Evolutionary conservation across 305 asterid species (phyloP).

Genomic region (Fraxinus greggii): DNA sequence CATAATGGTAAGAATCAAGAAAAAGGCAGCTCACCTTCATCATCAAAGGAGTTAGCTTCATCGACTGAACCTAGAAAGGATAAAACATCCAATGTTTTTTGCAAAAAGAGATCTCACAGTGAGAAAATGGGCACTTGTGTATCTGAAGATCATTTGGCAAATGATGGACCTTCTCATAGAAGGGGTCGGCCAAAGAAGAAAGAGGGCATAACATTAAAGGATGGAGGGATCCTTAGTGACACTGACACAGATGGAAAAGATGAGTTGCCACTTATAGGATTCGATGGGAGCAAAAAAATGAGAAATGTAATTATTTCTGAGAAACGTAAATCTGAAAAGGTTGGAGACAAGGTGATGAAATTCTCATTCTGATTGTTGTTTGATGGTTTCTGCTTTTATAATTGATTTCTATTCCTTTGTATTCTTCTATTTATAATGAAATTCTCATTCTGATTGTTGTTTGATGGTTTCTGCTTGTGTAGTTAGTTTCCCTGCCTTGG

Average conservation of each 20-base stretch:
- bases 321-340: slow-evolving; percentile 28
- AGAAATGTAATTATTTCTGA: slow-evolving; percentile 16
- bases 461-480: slow-evolving; percentile 11
- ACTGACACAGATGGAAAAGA: slow-evolving; percentile 22
- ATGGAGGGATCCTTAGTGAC: slow-evolving; percentile 24
- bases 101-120: slow-evolving; percentile 14
- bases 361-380: slow-evolving; percentile 16
- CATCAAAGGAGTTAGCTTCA: slow-evolving; percentile 24
- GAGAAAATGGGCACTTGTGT: neutral
- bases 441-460: slow-evolving; percentile 16
- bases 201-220: slow-evolving; percentile 24
- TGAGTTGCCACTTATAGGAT: slow-evolving; percentile 8
- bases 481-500: neutral
- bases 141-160: slow-evolving; percentile 3
- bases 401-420: neutral
- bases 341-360: slow-evolving; percentile 35
- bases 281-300: slow-evolving; percentile 26
- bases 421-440: neutral
- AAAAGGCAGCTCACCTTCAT: slow-evolving; percentile 17
- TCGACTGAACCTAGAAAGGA: slow-evolving; percentile 24
- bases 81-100: slow-evolving; percentile 17
- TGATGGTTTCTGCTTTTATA: slow-evolving; percentile 3
- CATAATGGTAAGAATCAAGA: slow-evolving; percentile 27
- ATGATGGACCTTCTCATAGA: slow-evolving; percentile 29
- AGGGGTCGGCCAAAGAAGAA: slow-evolving; percentile 41